Evolutionary conservation across 176 grass and related monocot species (phyloP).

Genomic region (Eremochloa ophiuroides): DNA sequence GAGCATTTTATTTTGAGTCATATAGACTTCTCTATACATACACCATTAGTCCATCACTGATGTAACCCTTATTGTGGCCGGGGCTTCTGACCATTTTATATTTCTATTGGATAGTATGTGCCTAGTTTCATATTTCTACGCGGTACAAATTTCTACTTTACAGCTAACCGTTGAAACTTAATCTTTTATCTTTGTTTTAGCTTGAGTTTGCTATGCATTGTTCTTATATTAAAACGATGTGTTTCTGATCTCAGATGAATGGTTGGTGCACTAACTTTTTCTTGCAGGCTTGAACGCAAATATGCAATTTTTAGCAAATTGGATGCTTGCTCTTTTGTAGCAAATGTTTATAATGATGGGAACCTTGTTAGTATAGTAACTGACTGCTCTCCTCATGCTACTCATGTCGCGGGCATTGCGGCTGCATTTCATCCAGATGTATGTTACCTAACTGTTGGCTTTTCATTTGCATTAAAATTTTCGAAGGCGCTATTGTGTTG

Average conservation of each 20-base stretch:
- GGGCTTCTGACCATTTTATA: not conserved
- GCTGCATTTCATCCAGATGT: conserved; percentile 93
- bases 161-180: not conserved
- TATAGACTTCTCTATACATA: not conserved
- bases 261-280: not conserved
- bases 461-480: conserved; percentile 23
- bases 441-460: conserved; percentile 24
- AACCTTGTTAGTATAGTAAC: conserved; percentile 98
- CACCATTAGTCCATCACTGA: not conserved
- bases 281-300: conserved; percentile 80
- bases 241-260: not conserved
- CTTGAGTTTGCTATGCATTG: not conserved
- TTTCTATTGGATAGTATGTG: not conserved
- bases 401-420: conserved; percentile 97
- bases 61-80: conserved; percentile 2
- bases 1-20: not conserved
- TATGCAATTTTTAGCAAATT: conserved; percentile 94
- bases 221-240: not conserved
- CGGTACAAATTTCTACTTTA: not conserved
- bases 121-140: not conserved
- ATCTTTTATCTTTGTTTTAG: not conserved
- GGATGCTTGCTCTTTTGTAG: conserved; percentile 94
- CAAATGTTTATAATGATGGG: conserved; percentile 92
- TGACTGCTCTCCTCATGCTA: conserved; percentile 95
- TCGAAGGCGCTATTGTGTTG: conserved; percentile 12